Conservation (phyloP, 306 rosid genomes). For the Morella rubra region DNA sequence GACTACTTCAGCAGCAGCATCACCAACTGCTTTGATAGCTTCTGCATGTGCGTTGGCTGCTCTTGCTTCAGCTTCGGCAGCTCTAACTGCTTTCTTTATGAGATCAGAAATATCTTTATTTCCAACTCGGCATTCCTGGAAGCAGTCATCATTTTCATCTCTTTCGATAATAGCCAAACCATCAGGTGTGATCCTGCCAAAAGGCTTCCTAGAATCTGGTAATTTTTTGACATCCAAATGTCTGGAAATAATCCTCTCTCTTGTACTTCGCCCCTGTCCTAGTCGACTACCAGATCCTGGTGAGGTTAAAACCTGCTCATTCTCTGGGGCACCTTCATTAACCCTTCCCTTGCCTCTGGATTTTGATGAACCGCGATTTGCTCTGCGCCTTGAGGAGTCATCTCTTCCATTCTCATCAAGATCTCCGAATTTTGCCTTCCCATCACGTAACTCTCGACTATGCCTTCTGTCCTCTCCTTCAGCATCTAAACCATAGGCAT, state of each 20-base stretch:
- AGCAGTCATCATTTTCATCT: slow-evolving; percentile 81
- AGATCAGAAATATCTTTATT: slow-evolving; percentile 67
- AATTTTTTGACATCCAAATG: slow-evolving; percentile 54
- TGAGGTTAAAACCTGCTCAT: slow-evolving; percentile 62
- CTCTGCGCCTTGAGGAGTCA: slow-evolving; percentile 74
- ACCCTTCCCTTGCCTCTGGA: slow-evolving; percentile 78
- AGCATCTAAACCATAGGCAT: slow-evolving; percentile 42
- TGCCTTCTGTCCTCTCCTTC: slow-evolving; percentile 71
- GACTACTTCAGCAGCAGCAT: slow-evolving; percentile 95
- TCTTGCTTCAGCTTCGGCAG: slow-evolving; percentile 95
- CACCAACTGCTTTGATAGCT: slow-evolving; percentile 93
- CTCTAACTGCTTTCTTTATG: slow-evolving; percentile 79
- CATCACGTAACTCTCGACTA: slow-evolving; percentile 62
- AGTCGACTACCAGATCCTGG: slow-evolving; percentile 70
- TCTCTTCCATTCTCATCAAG: slow-evolving; percentile 76
- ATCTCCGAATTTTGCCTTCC: slow-evolving; percentile 62
- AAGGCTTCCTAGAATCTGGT: slow-evolving; percentile 53
- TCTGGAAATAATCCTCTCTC: slow-evolving; percentile 61
- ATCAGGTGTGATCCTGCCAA: slow-evolving; percentile 44
- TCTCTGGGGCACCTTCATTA: slow-evolving; percentile 67
- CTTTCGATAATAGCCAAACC: slow-evolving; percentile 49
- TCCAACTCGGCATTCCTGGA: slow-evolving; percentile 77
- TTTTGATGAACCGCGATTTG: slow-evolving; percentile 67
- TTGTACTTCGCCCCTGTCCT: slow-evolving; percentile 57
- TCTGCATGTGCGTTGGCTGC: slow-evolving; percentile 92